Conservation (phyloP, 257 asterid genomes). For the Striga asiatica region DNA sequence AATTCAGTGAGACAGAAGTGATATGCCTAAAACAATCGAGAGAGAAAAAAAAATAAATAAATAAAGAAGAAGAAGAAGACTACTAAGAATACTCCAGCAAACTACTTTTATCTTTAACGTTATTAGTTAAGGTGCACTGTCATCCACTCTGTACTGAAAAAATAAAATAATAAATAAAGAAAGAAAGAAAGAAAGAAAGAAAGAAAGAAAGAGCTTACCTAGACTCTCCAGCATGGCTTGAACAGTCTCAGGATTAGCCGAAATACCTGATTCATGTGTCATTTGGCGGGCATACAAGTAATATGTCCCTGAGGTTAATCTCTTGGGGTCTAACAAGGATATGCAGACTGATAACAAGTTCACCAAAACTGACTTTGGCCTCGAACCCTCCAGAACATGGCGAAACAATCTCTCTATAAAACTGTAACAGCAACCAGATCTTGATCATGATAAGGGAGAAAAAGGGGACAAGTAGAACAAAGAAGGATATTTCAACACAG, state of each 20-base stretch:
- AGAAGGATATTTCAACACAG: constrained; percentile 4
- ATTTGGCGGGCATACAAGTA: constrained; percentile 55
- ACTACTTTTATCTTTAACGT: no score
- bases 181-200: no score
- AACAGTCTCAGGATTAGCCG: constrained; percentile 58
- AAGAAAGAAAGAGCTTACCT: constrained; percentile 31
- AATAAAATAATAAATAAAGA: constrained; percentile 1
- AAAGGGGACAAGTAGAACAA: neutral
- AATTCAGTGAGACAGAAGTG: constrained; percentile 3
- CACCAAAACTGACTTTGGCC: constrained; percentile 75
- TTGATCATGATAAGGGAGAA: constrained; percentile 17
- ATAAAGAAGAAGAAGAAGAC: no score
- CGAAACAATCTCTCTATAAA: constrained; percentile 62
- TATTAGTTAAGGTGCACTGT: no score
- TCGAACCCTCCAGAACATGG: constrained; percentile 66
- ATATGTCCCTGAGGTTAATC: constrained; percentile 55
- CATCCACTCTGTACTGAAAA: no score
- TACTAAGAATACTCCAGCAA: no score
- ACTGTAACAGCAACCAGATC: constrained; percentile 36
- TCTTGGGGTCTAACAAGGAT: constrained; percentile 70
- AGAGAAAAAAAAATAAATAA: no score
- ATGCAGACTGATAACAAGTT: constrained; percentile 71
- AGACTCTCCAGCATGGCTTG: constrained; percentile 67
- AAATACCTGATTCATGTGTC: constrained; percentile 40
- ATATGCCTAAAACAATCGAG: constrained; percentile 9